A percentile compares a stretch with the other conserved stretches of the same genome.
Evolutionary conservation across 1,139 yeast genomes (phyloP).

Genomic region (Kodamaea alishanica): DNA sequence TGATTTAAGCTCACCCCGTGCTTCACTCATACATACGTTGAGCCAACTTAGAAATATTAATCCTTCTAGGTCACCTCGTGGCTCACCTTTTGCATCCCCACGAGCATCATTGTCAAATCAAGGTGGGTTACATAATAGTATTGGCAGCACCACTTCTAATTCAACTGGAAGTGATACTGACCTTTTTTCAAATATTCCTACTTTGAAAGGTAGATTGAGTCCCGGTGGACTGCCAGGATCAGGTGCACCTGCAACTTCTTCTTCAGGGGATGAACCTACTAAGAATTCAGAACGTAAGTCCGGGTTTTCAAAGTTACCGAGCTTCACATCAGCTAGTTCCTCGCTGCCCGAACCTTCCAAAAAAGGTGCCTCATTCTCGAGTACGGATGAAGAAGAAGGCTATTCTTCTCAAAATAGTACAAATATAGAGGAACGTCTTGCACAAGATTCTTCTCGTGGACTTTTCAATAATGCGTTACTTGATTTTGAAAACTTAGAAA

Average conservation of each 20-base stretch:
- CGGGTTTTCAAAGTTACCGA: constrained; percentile 5
- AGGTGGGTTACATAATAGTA: constrained; percentile 13
- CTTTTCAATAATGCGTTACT: constrained; percentile 30
- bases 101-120: constrained; percentile 41
- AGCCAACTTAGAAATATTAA: constrained; percentile 43
- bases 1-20: constrained; percentile 41
- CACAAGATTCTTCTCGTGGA: constrained; percentile 4
- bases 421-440: background rate
- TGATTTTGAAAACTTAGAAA: constrained; percentile 36
- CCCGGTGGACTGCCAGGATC: constrained; percentile 1
- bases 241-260: background rate
- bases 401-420: background rate
- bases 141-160: background rate
- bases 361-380: background rate
- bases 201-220: constrained; percentile 3
- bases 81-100: constrained; percentile 47
- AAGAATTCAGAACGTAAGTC: constrained; percentile 4
- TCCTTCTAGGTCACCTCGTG: constrained; percentile 34
- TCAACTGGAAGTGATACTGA: background rate
- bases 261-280: background rate
- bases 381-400: background rate
- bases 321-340: constrained; percentile 13
- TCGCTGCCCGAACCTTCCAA: constrained; percentile 9
- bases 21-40: constrained; percentile 42
- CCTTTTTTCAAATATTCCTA: background rate